Evolutionary conservation across 495 filamentous ascomycete species (phyloP), one percentile per base, ranked within the genome.

Genomic region (Penicillium paradoxum): DNA sequence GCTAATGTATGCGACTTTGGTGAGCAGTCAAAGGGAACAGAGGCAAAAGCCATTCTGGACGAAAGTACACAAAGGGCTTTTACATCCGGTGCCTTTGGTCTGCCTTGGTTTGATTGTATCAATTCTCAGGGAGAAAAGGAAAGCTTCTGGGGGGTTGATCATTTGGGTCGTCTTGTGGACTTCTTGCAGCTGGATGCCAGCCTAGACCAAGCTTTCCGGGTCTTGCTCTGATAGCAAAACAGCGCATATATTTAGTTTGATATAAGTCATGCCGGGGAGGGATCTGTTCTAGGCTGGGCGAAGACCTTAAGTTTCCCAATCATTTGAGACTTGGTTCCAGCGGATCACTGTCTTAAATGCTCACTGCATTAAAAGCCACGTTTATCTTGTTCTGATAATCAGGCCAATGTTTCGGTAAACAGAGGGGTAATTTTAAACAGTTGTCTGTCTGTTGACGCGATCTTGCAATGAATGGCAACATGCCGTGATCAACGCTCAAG

Each of bases 101-200:
- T 88, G 49, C 85, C 85, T 0, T 88, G 83, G 82, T 75, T 83
- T 55, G 73, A 76, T n/a, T 80, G 81, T 72, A 74, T 73, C 18
- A 78, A 84, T 62, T 22, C 62, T 0, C 54, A 74, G 11, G 82
- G 82, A 0, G 58, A 73, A 51, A 81, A 56, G 27, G 79, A 87
- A 45, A 66, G 67, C 0, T 84, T 83, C 57, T 87, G 79, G 77
- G 83, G 84, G 0, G 77, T 87, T 37, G 83, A 86, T 66, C 81
- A 85, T 57, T 43, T 86, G 15, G 83, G 75, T 4, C 78, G 80
- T 45, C 69, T 86, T 13, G 69, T 69, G 18, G 70, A 78, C 52
- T 80, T 81, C 57, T 62, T 88, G 45, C 77, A 75, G 7, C 54
- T 87, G 43, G 72, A 79, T 29, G 44, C 33, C 7, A 58, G 27